phyloP scores from a whole-genome alignment of 495 filamentous ascomycete genomes.

The Sordaria brevicollis region DNA sequence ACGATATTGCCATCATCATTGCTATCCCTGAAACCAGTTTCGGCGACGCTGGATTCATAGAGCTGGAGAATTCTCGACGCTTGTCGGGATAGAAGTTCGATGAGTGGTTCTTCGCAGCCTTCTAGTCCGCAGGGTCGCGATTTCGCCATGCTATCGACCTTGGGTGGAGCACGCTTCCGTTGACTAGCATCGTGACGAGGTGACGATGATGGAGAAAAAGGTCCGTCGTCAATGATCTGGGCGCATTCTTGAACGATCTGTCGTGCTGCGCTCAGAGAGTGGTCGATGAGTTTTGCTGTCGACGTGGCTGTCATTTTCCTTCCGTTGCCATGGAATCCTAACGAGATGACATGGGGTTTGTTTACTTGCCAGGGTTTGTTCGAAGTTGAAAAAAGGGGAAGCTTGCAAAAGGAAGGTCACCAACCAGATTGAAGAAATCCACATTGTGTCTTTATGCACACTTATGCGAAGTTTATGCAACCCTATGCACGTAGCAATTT shows the following conservation, averaged over 20 bases:
- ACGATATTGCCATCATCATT: neutral
- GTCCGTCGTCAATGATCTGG: conserved; percentile 1
- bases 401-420: neutral
- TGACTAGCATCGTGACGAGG: neutral
- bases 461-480: neutral
- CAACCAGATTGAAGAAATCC: neutral
- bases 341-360: neutral
- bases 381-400: neutral
- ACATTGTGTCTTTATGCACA: neutral
- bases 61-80: conserved; percentile 14
- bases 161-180: neutral
- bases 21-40: neutral
- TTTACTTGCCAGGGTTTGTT: neutral
- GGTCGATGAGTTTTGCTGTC: neutral
- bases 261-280: conserved; percentile 9
- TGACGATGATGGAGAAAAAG: neutral
- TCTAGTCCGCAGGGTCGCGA: conserved; percentile 3
- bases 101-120: conserved; percentile 25
- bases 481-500: neutral
- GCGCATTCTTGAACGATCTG: conserved; percentile 21
- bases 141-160: neutral
- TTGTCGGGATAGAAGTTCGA: conserved; percentile 28
- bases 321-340: neutral
- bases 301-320: neutral
- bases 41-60: neutral